A percentile compares a stretch with the other conserved stretches of the same genome.
phyloP scores from a whole-genome alignment of 768 basidiomycete genomes.

The Gyrodon lividus region DNA sequence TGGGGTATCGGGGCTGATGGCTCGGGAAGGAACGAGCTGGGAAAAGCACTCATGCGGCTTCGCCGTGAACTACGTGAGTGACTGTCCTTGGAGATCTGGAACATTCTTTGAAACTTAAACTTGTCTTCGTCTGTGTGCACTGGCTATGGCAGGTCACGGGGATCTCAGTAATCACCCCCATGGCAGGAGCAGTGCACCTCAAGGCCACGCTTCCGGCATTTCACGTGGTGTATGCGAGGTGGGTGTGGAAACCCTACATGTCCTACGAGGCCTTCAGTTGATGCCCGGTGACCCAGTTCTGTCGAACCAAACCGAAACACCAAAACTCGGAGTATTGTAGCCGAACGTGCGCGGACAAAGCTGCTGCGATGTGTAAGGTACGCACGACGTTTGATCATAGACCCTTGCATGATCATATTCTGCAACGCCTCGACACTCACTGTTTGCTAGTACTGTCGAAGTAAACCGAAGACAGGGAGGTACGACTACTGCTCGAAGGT shows the following conservation, averaged over 20 bases:
- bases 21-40: conserved; percentile 69
- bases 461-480: conserved; percentile 15
- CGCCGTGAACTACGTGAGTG: conserved; percentile 48
- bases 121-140: too few relatives aligned
- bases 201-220: conserved; percentile 5
- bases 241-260: conserved; percentile 10
- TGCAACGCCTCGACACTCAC: neutral
- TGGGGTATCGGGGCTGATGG: conserved; percentile 73
- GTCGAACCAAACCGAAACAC: conserved; percentile 56
- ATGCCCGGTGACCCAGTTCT: conserved; percentile 42
- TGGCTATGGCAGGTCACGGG: neutral
- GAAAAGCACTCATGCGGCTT: conserved; percentile 66
- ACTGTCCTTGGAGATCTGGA: neutral
- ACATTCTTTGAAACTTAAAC: neutral
- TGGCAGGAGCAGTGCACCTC: conserved; percentile 2
- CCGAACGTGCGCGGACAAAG: conserved; percentile 54
- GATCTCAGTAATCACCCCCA: conserved; percentile 3
- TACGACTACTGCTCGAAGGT: conserved; percentile 26
- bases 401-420: neutral
- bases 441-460: conserved; percentile 22
- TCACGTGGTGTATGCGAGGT: conserved; percentile 25
- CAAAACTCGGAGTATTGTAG: conserved; percentile 59
- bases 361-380: conserved; percentile 31
- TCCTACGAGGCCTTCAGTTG: too few relatives aligned
- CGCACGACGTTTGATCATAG: neutral